Evolutionary conservation across 2,329 filamentous ascomycete genomes (phyloP).

Genomic region (Tolypocladium amazonense): DNA sequence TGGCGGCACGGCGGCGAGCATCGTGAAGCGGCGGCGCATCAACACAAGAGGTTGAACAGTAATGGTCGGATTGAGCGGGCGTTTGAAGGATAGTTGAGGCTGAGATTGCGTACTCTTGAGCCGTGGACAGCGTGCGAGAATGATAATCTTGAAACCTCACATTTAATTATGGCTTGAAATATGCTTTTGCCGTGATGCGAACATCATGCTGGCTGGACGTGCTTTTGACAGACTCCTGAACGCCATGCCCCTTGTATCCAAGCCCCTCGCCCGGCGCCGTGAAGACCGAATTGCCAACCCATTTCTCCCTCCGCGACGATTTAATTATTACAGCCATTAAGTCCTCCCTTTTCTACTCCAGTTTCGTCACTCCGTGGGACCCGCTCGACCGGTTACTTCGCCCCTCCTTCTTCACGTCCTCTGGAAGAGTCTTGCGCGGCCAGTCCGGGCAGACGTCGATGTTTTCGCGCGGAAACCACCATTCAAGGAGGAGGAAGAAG

Average conservation of each 20-base stretch:
- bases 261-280: not conserved
- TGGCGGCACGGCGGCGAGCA: constrained; percentile 19
- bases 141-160: not conserved
- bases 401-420: constrained; percentile 19
- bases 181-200: not conserved
- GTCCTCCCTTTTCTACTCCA: constrained; percentile 6
- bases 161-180: not conserved
- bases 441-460: constrained; percentile 89
- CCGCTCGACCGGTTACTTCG: constrained; percentile 22
- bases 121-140: not conserved
- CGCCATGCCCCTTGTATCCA: not conserved
- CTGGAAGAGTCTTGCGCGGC: constrained; percentile 59
- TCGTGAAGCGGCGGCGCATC: constrained; percentile 25
- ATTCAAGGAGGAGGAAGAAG: constrained; percentile 77
- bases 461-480: constrained; percentile 70
- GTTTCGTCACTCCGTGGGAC: constrained; percentile 16
- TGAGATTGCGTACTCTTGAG: not conserved
- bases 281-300: not conserved
- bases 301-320: not conserved
- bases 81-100: not conserved
- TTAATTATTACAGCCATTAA: not conserved
- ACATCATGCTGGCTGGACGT: not conserved
- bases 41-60: constrained; percentile 18
- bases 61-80: not conserved
- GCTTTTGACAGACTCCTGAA: not conserved